A percentile compares a stretch with the other conserved stretches of the same genome.
phyloP scores from a whole-genome alignment of 257 asterid genomes.

The Osmanthus fragrans region DNA sequence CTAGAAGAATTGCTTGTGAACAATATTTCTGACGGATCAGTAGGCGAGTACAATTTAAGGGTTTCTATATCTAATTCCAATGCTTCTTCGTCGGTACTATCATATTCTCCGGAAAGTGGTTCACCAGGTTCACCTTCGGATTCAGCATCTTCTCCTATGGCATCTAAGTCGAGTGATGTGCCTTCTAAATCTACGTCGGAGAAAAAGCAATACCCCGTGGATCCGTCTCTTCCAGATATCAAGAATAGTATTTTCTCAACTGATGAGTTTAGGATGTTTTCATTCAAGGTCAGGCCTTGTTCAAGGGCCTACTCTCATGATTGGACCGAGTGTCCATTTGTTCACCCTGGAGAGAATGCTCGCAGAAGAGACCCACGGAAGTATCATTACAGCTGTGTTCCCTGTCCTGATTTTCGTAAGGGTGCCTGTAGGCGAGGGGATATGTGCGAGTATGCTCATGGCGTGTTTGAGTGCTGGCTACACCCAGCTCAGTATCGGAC shows the following conservation, averaged over 20 bases:
- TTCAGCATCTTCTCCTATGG: constrained; percentile 46
- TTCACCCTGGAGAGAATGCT: constrained; percentile 97
- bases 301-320: constrained; percentile 98
- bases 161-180: constrained; percentile 39
- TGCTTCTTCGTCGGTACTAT: constrained; percentile 62
- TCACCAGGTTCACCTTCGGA: constrained; percentile 70
- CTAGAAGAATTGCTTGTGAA: constrained; percentile 65
- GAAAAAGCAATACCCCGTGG: constrained; percentile 85
- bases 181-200: constrained; percentile 47
- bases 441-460: constrained; percentile 98
- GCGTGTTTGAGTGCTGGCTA: constrained; percentile 98
- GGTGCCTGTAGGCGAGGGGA: constrained; percentile 96
- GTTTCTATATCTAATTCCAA: constrained; percentile 45
- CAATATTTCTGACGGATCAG: constrained; percentile 59
- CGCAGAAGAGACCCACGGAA: constrained; percentile 94
- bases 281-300: constrained; percentile 92
- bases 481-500: constrained; percentile 97
- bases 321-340: constrained; percentile 98
- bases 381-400: constrained; percentile 92
- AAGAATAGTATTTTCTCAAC: constrained; percentile 77
- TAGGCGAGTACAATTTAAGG: constrained; percentile 46
- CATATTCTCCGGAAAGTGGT: constrained; percentile 61
- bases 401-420: constrained; percentile 95
- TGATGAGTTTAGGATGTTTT: constrained; percentile 92
- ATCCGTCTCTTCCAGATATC: constrained; percentile 93